Percentiles rank a stretch among this genome's conserved stretches.
phyloP scores from a whole-genome alignment of 257 asterid species.

The Gentiana macrophylla region DNA sequence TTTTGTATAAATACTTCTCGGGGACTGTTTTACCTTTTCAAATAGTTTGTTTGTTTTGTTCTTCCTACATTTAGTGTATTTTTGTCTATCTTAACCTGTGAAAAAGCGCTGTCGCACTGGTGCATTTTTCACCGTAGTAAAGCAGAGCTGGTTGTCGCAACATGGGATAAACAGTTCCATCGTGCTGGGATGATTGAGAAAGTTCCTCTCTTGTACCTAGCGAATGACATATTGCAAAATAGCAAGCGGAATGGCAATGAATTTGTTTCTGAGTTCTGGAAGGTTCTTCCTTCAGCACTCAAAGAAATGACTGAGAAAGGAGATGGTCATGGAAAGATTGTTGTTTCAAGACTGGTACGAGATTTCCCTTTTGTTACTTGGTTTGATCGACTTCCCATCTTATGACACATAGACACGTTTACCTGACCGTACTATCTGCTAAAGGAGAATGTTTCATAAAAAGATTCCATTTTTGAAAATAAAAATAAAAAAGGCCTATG shows the following conservation, averaged over 20 bases:
- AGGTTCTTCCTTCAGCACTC: slow-evolving; percentile 84
- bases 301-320: slow-evolving; percentile 55
- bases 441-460: too few species aligned
- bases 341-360: slow-evolving; percentile 79
- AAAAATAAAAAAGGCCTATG: too few species aligned
- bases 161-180: slow-evolving; percentile 86
- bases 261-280: slow-evolving; percentile 86
- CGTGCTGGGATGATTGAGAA: slow-evolving; percentile 55
- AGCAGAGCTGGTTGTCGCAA: slow-evolving; percentile 71
- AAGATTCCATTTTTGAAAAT: too few species aligned
- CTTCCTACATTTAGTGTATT: slow-evolving; percentile 1
- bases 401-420: background rate
- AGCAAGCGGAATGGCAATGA: slow-evolving; percentile 93
- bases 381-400: background rate
- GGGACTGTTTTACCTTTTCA: too few species aligned
- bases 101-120: slow-evolving; percentile 87
- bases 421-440: too few species aligned
- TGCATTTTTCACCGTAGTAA: slow-evolving; percentile 90
- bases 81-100: slow-evolving; percentile 34
- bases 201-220: slow-evolving; percentile 84
- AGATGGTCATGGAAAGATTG: slow-evolving; percentile 64
- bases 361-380: slow-evolving; percentile 1
- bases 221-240: slow-evolving; percentile 87
- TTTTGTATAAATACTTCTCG: background rate
- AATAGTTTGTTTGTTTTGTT: background rate